Evolutionary conservation across 139 green algal genomes (phyloP).

Genomic region (Picochlorum sp.): DNA sequence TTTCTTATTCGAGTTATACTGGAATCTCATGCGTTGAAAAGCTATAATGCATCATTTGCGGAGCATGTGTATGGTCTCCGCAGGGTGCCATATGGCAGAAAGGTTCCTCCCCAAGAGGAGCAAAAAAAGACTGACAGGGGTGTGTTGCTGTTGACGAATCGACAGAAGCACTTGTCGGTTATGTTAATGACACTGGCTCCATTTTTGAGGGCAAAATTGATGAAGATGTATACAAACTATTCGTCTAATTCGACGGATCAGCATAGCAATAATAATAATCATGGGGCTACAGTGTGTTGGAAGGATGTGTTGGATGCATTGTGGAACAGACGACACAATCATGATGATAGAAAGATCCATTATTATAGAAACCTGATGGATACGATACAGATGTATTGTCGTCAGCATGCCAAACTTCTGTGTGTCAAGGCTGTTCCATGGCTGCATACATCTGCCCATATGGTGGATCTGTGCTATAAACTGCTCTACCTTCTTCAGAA

Average conservation of each 20-base stretch:
- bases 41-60: constrained; percentile 54
- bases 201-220: constrained; percentile 55
- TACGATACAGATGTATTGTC: neutral
- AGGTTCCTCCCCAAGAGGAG: too few species aligned
- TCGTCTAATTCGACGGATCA: neutral
- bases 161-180: constrained; percentile 17
- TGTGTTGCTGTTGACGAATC: neutral
- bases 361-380: neutral
- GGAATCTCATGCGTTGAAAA: constrained; percentile 50
- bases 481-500: constrained; percentile 56
- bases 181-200: constrained; percentile 55
- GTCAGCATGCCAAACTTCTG: neutral
- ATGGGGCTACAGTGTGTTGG: too few species aligned
- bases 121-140: too few species aligned
- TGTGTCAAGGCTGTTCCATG: constrained; percentile 47
- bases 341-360: too few species aligned
- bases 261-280: too few species aligned
- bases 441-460: constrained; percentile 42
- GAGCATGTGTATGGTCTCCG: constrained; percentile 73
- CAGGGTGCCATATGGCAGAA: constrained; percentile 3
- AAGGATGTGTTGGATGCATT: neutral
- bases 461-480: constrained; percentile 55
- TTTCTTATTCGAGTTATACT: constrained; percentile 51
- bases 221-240: constrained; percentile 10
- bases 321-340: neutral